These are phyloP conservation scores for Galeopsis tetrahit DNA, from an alignment of 257 asterid species.

Conservation along the genomic window DNA sequence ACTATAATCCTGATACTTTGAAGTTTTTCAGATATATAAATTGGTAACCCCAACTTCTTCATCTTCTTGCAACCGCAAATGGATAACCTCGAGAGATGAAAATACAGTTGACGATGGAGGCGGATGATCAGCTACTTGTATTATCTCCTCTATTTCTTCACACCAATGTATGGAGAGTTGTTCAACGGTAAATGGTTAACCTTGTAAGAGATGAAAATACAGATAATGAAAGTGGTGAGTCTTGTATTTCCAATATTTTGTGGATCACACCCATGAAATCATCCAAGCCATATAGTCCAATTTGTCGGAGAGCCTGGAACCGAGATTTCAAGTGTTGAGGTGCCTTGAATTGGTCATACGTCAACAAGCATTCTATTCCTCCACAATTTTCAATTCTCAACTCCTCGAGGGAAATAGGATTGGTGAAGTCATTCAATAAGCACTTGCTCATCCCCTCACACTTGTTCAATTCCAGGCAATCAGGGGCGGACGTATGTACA, in stretches of 20 bases:
- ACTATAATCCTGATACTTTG: too few relatives aligned
- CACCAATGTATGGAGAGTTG: too few relatives aligned
- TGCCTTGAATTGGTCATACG: neutral
- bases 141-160: conserved; percentile 32
- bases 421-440: conserved; percentile 25
- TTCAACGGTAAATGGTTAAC: conserved; percentile 13
- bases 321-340: too few relatives aligned
- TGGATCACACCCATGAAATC: conserved; percentile 26
- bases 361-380: conserved; percentile 25
- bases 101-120: too few relatives aligned
- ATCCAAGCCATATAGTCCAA: neutral
- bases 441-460: conserved; percentile 16
- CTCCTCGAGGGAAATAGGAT: conserved; percentile 19
- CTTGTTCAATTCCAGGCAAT: too few relatives aligned
- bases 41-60: too few relatives aligned
- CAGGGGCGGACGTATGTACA: too few relatives aligned
- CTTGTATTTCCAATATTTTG: conserved; percentile 11
- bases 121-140: too few relatives aligned
- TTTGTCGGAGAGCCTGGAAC: too few relatives aligned
- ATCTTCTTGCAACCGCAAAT: too few relatives aligned
- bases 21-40: too few relatives aligned
- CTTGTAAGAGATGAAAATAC: neutral
- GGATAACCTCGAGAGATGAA: too few relatives aligned
- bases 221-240: neutral
- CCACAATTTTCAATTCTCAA: neutral